Percentiles rank a stretch among this genome's conserved stretches.
Conservation (phyloP, 2,329 filamentous ascomycete genomes). For the Colletotrichum limetticola region DNA sequence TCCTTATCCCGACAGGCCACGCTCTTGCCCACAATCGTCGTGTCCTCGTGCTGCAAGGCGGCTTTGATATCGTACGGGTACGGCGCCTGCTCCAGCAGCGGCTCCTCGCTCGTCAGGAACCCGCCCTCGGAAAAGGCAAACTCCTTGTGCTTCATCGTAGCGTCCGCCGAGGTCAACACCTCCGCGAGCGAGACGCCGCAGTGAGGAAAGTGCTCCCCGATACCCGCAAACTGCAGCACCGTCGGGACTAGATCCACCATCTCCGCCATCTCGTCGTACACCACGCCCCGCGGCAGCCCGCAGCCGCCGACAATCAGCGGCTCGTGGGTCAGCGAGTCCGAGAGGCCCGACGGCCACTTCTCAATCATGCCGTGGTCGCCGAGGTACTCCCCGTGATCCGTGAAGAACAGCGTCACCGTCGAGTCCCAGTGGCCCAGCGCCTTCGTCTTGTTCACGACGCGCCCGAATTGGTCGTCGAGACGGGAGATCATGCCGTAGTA, state of each 20-base stretch:
- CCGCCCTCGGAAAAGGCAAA: constrained; percentile 57
- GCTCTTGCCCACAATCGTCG: constrained; percentile 53
- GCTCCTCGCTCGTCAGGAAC: constrained; percentile 55
- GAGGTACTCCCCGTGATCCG: constrained; percentile 58
- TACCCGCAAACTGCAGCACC: constrained; percentile 49
- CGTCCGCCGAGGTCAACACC: neutral
- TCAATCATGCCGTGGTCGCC: constrained; percentile 59
- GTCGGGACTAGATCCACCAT: constrained; percentile 60
- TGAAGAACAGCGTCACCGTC: constrained; percentile 56
- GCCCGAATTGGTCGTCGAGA: constrained; percentile 57
- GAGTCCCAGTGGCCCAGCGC: constrained; percentile 47
- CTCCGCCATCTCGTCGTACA: constrained; percentile 48
- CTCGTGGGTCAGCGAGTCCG: constrained; percentile 53
- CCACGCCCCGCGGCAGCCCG: constrained; percentile 48
- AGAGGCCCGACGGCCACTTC: constrained; percentile 58
- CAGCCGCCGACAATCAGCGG: constrained; percentile 56
- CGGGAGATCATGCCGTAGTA: constrained; percentile 60
- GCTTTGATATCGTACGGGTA: constrained; percentile 60
- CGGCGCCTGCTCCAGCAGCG: constrained; percentile 53
- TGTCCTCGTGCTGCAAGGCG: constrained; percentile 56
- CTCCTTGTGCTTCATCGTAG: constrained; percentile 45
- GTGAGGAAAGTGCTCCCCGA: constrained; percentile 52
- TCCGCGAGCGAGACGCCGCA: constrained; percentile 34
- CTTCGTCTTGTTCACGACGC: constrained; percentile 48
- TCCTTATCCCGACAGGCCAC: constrained; percentile 48